phyloP scores from a whole-genome alignment of 1,284 basidiomycete species.

The Cutaneotrichosporon dermatis region DNA sequence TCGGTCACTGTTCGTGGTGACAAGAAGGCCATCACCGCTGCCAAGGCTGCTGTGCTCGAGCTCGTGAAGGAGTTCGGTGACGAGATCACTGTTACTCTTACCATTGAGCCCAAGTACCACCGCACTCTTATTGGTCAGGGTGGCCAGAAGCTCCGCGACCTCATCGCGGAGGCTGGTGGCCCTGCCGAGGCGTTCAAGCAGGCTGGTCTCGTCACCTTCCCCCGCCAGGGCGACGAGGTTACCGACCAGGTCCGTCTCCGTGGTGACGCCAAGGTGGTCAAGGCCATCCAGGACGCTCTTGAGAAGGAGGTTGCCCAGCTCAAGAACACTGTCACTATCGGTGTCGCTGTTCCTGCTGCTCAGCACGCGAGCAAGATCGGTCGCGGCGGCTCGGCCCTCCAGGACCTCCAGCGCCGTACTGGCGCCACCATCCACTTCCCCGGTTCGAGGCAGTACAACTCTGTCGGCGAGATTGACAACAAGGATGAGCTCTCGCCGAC shows the following conservation, averaged over 20 bases:
- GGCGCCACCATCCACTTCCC: conserved; percentile 82
- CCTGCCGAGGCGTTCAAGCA: conserved; percentile 74
- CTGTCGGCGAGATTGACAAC: conserved; percentile 74
- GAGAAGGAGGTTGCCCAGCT: conserved; percentile 68
- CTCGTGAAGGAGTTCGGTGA: conserved; percentile 83
- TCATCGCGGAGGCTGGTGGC: conserved; percentile 75
- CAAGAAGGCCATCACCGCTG: conserved; percentile 78
- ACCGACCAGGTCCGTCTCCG: conserved; percentile 82
- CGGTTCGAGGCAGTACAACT: conserved; percentile 80
- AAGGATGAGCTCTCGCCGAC: conserved; percentile 64
- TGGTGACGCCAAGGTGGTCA: conserved; percentile 75
- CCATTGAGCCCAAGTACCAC: conserved; percentile 80
- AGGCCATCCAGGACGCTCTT: conserved; percentile 79
- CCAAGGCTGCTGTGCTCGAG: conserved; percentile 75
- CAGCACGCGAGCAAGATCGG: conserved; percentile 89
- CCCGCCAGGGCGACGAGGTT: conserved; percentile 68
- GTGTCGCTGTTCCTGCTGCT: conserved; percentile 72
- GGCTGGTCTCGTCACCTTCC: conserved; percentile 86
- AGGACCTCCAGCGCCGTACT: conserved; percentile 76
- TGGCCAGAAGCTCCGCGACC: conserved; percentile 77
- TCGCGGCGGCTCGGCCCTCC: conserved; percentile 81
- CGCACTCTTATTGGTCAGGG: conserved; percentile 87
- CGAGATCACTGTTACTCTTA: conserved; percentile 65
- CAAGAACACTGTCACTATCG: conserved; percentile 76
- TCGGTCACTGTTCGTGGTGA: conserved; percentile 74